Base-by-base conservation (phyloP, 371 early-diverging fungal genomes). In the Mortierella sp. region DNA sequence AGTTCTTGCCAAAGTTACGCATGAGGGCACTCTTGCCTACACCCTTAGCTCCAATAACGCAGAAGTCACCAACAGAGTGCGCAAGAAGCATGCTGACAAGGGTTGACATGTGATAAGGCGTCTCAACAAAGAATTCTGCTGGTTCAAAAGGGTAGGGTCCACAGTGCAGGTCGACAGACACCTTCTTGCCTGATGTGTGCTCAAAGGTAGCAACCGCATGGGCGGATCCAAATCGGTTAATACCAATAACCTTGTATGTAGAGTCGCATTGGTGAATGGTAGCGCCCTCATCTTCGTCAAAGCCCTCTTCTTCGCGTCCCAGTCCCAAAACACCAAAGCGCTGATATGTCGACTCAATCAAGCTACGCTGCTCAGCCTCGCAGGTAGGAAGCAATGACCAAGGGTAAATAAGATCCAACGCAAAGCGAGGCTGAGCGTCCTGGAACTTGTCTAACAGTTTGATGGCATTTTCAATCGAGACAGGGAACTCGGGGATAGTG, bases 11-110 rank as follows among this genome's bases (percentile, higher is more conserved):
- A 77, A 95, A 93, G 60, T 92, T 89, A 8, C 92, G 86, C 52
- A 94, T 86, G 11, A 94, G 73, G 8, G 93, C 91, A 48, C 92
- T 90, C 71, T 95, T 96, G 19, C 95, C 95, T 21, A 89, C 91
- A 65, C 94, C 94, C 76, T 95, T 95, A 52, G 88, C 88, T 21
- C 95, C 96, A 38, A 94, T 82, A 38, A 96, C 70, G 64, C 92
- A 92, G 16, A 95, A 88, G 83, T 95, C 94, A 7, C 88, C 89
- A 24, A 88, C 85, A 19, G 93, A 85, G 77, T 95, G 94, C 0
- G 91, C 84, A 24, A 93, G 78, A 4, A 93, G 84, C 91, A 96
- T 91, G 19, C 89, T 85, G 28, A 89, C 85, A 28, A 92, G 80
- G 1, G 94, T 85, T 13, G 86, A 82, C 62, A 84, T 77, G 70